phyloP scores from a whole-genome alignment of 169 alveolate genomes.

The Pseudocohnilembus persalinus region DNA sequence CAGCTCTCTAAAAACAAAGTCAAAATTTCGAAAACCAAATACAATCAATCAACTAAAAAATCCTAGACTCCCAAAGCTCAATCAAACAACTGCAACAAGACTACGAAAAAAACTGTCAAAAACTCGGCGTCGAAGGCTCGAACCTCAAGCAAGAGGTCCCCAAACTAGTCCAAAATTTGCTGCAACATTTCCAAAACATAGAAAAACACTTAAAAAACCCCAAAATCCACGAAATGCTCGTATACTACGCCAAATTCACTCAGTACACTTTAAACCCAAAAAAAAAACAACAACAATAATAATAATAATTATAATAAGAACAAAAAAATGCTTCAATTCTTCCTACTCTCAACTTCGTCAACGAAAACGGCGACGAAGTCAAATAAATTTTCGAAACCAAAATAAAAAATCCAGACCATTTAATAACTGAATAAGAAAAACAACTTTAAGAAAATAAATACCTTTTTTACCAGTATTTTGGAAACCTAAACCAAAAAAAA shows the following conservation, averaged over 20 bases:
- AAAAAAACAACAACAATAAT: too few species aligned
- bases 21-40: neutral
- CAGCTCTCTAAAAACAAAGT: neutral
- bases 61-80: neutral
- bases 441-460: too few species aligned
- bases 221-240: neutral
- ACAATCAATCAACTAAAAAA: neutral
- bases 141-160: neutral
- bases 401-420: neutral
- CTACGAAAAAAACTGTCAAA: neutral
- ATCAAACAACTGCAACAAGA: neutral
- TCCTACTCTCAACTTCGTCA: neutral
- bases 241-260: neutral
- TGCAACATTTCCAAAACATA: too few species aligned
- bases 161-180: neutral
- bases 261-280: too few species aligned
- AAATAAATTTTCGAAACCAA: neutral
- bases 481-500: neutral
- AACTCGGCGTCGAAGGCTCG: neutral
- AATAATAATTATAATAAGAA: too few species aligned
- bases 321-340: too few species aligned
- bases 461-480: neutral
- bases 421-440: neutral
- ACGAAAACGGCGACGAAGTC: neutral
- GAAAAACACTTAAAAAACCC: too few species aligned